phyloP scores from a whole-genome alignment of 176 grass and related monocot species.

The Triticum urartu region DNA sequence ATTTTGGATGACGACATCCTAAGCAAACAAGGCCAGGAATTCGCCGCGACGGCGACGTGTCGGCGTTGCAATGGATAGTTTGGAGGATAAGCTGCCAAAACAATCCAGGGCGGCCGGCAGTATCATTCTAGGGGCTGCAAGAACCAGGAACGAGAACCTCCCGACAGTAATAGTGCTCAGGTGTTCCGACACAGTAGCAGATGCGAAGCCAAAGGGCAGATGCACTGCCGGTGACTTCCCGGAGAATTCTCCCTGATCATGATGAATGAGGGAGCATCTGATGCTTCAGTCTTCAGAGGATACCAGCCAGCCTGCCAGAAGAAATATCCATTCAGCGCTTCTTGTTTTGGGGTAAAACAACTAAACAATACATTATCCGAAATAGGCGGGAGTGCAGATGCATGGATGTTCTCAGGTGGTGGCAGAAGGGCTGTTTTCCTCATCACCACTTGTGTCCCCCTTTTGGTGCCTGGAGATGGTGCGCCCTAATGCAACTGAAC shows the following conservation, averaged over 20 bases:
- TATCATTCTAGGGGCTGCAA: neutral
- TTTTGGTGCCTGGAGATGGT: neutral
- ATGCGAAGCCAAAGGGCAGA: slow-evolving; percentile 9
- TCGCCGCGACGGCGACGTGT: neutral
- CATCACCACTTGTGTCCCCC: neutral
- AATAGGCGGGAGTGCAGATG: neutral
- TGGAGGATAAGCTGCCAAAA: neutral
- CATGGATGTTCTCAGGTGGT: neutral
- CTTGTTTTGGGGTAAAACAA: neutral
- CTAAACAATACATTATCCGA: neutral
- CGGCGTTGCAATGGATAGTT: neutral
- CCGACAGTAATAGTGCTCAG: neutral
- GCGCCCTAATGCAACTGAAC: neutral
- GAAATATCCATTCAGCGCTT: slow-evolving; percentile 16
- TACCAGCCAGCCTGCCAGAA: neutral
- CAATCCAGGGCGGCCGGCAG: neutral
- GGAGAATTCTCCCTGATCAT: slow-evolving; percentile 9
- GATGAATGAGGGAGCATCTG: slow-evolving; percentile 24
- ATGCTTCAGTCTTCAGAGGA: slow-evolving; percentile 35
- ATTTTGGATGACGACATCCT: neutral
- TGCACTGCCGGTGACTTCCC: slow-evolving; percentile 17
- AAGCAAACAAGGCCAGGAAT: neutral
- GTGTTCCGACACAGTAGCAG: neutral
- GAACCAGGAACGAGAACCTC: neutral
- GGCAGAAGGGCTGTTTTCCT: slow-evolving; percentile 40